Evolutionary conservation across 2,329 filamentous ascomycete species (phyloP).

Genomic region (Passalora sequoiae): DNA sequence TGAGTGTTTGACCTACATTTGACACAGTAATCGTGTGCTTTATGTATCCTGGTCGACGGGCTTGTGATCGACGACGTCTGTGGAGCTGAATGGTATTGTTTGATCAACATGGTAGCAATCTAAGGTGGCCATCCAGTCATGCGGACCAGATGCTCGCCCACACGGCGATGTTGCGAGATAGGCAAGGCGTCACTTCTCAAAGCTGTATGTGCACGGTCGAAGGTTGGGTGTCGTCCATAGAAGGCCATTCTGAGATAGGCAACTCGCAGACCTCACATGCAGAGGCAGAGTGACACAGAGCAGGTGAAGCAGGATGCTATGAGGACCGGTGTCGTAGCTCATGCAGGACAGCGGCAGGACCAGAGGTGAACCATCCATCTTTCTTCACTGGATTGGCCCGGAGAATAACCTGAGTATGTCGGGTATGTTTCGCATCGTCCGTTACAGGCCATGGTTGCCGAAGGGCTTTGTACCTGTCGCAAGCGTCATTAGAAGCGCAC

Average conservation of each 20-base stretch:
- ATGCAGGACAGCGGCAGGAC: neutral
- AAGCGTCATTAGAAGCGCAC: constrained; percentile 11
- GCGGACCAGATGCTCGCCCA: constrained; percentile 9
- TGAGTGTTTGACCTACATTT: neutral
- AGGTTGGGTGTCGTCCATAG: constrained; percentile 2
- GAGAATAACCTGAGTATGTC: constrained; percentile 11
- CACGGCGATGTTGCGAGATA: constrained; percentile 19
- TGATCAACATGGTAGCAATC: constrained; percentile 25
- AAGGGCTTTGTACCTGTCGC: neutral
- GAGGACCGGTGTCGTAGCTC: neutral
- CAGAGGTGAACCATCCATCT: neutral
- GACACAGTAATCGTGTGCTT: neutral
- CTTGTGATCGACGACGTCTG: neutral
- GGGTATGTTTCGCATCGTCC: constrained; percentile 11
- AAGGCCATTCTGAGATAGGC: constrained; percentile 16
- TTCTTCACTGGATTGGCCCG: constrained; percentile 11
- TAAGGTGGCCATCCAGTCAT: constrained; percentile 21
- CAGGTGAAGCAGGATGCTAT: neutral
- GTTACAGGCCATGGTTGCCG: neutral
- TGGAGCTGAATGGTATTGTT: constrained; percentile 8
- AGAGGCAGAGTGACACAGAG: neutral
- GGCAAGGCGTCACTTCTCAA: constrained; percentile 8
- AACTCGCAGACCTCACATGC: constrained; percentile 8
- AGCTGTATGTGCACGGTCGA: neutral
- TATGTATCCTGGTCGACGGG: neutral